Conservation (phyloP, 495 filamentous ascomycete species). For the Schizothecium vesticola region DNA sequence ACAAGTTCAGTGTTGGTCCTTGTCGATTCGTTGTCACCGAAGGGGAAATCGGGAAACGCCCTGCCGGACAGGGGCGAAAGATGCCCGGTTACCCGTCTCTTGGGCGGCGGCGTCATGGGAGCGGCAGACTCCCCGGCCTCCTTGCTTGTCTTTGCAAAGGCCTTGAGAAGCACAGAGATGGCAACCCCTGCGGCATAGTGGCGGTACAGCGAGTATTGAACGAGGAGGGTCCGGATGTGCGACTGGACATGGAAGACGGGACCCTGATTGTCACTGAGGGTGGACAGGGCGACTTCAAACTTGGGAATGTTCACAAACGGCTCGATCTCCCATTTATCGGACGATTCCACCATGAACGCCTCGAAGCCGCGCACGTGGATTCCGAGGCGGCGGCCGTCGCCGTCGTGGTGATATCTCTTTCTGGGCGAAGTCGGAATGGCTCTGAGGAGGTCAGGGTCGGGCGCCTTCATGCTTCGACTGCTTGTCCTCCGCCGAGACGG, state of each 20-base stretch:
- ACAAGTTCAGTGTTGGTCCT: slow-evolving; percentile 55
- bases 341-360: slow-evolving; percentile 80
- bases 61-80: slow-evolving; percentile 26
- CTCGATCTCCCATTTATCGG: slow-evolving; percentile 77
- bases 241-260: slow-evolving; percentile 84
- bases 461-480: slow-evolving; percentile 51
- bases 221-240: slow-evolving; percentile 65
- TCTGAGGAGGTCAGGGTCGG: slow-evolving; percentile 53
- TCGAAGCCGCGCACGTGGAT: slow-evolving; percentile 79
- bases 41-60: slow-evolving; percentile 24
- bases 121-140: slow-evolving; percentile 20
- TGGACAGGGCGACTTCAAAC: slow-evolving; percentile 81
- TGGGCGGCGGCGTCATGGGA: slow-evolving; percentile 21
- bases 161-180: slow-evolving; percentile 64
- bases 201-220: slow-evolving; percentile 90
- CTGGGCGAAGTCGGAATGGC: slow-evolving; percentile 57
- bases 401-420: slow-evolving; percentile 51
- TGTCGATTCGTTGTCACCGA: slow-evolving; percentile 29
- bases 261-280: slow-evolving; percentile 77
- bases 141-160: slow-evolving; percentile 54
- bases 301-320: slow-evolving; percentile 81
- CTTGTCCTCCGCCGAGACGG: slow-evolving; percentile 53
- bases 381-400: slow-evolving; percentile 78
- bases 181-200: slow-evolving; percentile 90
- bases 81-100: slow-evolving; percentile 31